phyloP scores from a whole-genome alignment of 2,329 filamentous ascomycete species.

The Microsporum ferrugineum region DNA sequence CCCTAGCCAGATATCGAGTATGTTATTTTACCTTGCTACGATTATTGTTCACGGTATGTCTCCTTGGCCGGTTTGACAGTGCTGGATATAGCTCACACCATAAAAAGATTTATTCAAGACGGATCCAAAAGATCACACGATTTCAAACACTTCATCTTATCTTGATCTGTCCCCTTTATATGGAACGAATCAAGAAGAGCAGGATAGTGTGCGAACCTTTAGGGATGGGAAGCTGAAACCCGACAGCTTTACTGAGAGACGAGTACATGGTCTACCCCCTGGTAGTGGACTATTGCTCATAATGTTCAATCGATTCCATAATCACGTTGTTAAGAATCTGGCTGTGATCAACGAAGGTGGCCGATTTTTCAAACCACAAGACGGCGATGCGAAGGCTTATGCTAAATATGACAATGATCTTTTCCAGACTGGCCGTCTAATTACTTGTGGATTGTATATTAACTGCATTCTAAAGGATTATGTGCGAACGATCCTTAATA shows the following conservation, averaged over 20 bases:
- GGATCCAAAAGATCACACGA: constrained; percentile 24
- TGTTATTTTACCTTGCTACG: constrained; percentile 41
- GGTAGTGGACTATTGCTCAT: constrained; percentile 26
- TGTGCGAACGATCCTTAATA: constrained; percentile 22
- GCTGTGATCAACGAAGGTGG: constrained; percentile 34
- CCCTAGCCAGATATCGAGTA: constrained; percentile 35
- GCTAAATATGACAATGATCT: constrained; percentile 26
- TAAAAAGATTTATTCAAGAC: constrained; percentile 39
- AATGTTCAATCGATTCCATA: constrained; percentile 32
- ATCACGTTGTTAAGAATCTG: constrained; percentile 29
- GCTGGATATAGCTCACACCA: not conserved
- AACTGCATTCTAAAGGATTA: constrained; percentile 29
- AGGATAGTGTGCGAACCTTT: constrained; percentile 26
- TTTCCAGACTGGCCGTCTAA: constrained; percentile 26
- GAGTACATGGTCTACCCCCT: constrained; percentile 25
- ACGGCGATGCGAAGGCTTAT: constrained; percentile 29
- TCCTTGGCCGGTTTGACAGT: not conserved
- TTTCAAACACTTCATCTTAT: constrained; percentile 36
- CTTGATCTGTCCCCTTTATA: constrained; percentile 39
- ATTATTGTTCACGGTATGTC: constrained; percentile 41
- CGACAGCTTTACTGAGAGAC: constrained; percentile 27
- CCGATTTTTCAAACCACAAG: constrained; percentile 22
- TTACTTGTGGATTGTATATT: constrained; percentile 24
- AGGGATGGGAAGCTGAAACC: constrained; percentile 30
- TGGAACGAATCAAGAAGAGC: constrained; percentile 27